These are phyloP conservation scores for Yamadazyma oceani DNA, from an alignment of 1,139 yeast genomes.

Conservation along the genomic window DNA sequence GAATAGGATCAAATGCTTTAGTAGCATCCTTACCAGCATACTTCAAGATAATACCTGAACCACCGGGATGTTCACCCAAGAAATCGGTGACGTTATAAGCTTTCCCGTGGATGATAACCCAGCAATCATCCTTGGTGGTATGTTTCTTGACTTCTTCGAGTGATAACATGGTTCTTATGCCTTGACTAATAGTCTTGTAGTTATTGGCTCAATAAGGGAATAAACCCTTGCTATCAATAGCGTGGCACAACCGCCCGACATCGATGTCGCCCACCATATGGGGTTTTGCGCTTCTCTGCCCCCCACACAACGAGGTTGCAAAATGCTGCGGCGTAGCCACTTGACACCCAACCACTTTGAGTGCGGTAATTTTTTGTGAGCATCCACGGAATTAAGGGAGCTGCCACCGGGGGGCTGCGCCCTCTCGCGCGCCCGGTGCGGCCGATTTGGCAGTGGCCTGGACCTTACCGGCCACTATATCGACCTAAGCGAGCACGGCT, in stretches of 20 bases:
- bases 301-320: no score
- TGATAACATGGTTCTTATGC: constrained; percentile 16
- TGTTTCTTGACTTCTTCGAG: constrained; percentile 39
- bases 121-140: constrained; percentile 44
- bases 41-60: constrained; percentile 49
- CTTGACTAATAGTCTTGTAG: neutral
- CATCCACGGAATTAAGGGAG: no score
- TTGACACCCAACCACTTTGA: no score
- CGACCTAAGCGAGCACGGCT: no score
- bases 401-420: no score
- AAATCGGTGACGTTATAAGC: constrained; percentile 54
- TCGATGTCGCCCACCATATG: neutral
- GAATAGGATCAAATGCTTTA: constrained; percentile 69
- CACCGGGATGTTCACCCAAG: constrained; percentile 55
- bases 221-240: neutral
- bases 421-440: no score
- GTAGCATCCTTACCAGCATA: constrained; percentile 64
- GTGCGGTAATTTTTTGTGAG: no score
- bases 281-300: neutral
- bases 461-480: no score
- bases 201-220: neutral
- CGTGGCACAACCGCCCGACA: neutral
- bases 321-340: no score
- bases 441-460: no score
- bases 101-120: constrained; percentile 55